Evolutionary conservation across 1,284 basidiomycete genomes (phyloP).

Genomic region (Xerocomus nothofagi): DNA sequence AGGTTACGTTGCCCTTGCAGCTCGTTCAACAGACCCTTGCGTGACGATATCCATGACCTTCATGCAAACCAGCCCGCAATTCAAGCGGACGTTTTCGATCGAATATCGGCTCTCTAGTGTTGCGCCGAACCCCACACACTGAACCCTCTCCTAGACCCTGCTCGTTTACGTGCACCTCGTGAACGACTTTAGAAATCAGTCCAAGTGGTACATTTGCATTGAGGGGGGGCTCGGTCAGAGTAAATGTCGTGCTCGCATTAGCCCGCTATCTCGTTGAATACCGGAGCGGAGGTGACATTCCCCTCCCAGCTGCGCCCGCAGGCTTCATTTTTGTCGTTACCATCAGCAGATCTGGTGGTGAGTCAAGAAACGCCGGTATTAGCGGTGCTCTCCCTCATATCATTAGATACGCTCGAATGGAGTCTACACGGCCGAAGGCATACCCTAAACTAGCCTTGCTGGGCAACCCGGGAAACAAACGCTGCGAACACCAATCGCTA

Average conservation of each 20-base stretch:
- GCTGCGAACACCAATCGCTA: conserved; percentile 21
- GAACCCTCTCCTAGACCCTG: conserved; percentile 44
- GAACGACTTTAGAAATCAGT: conserved; percentile 36
- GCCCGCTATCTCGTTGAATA: conserved; percentile 22
- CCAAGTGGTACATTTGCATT: conserved; percentile 40
- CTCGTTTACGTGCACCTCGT: conserved; percentile 46
- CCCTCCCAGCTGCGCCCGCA: conserved; percentile 25
- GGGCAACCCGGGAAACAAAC: conserved; percentile 5
- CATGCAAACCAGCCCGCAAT: not conserved
- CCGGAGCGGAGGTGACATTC: conserved; percentile 12
- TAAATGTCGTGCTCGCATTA: conserved; percentile 36
- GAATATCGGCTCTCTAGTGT: conserved; percentile 25
- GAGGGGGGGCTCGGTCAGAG: conserved; percentile 38
- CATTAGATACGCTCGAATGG: conserved; percentile 20
- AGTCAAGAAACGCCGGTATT: conserved; percentile 7
- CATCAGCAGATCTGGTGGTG: conserved; percentile 35
- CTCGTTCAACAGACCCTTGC: not conserved
- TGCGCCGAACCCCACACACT: conserved; percentile 22
- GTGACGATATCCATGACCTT: not conserved
- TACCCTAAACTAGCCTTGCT: conserved; percentile 7
- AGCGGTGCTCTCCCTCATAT: conserved; percentile 8
- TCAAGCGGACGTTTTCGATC: conserved; percentile 17
- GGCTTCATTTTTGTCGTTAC: conserved; percentile 37
- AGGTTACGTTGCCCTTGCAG: conserved; percentile 2
- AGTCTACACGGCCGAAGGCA: conserved; percentile 21